Base-by-base conservation (phyloP, 2,329 filamentous ascomycete species). In the Microcyclospora tardicrescens region DNA sequence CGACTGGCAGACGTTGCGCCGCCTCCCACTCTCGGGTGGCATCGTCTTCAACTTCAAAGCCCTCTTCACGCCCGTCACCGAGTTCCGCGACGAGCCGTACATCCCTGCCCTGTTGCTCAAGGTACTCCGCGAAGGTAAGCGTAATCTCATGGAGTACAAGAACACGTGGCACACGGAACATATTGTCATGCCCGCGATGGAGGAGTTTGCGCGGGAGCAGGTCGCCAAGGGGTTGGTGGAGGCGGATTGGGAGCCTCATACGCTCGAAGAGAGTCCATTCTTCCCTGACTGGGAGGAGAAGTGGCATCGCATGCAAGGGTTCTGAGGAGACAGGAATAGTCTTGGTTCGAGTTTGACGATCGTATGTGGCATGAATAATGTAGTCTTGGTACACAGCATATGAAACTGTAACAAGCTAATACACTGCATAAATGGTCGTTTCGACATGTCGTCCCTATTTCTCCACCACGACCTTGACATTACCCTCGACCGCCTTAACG, bases 31-130 rank as follows among this genome's bases (percentile, higher is more conserved):
- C 0, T 85, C 80, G 0, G 83, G 74, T 0, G 79, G 72, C 0
- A 66, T 93, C 1, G 73, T 85, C 0, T 93, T 93, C 65, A 93
- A 91, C 58, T 93, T 89, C 72, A 93, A 89, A 55, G 84, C 81
- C 0, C 60, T 91, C 0, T 93, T 93, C 60, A 91, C 84, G 0
- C 81, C 81, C 0, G 57, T 93, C 0, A 56, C 68, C 0, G 75
- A 81, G 45, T 77, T 93, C 41, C 65, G 73, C 2, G 68, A 81
- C 40, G 85, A 93, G 57, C 73, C 81, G 0, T 81, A 76, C 34
- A 63, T 93, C 0, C 85, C 85, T 0, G 73, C 72, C 0, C 56
- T 93, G 5, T 38, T 85, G 2, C 59, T 76, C 2, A 82, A 80
- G 59, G 64, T 91, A 1, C 50, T 89, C n/a, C 71, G 66, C 14